These are phyloP conservation scores for Pythium aristosporum DNA, from an alignment of 352 stramenopile genomes.

Conservation along the genomic window DNA sequence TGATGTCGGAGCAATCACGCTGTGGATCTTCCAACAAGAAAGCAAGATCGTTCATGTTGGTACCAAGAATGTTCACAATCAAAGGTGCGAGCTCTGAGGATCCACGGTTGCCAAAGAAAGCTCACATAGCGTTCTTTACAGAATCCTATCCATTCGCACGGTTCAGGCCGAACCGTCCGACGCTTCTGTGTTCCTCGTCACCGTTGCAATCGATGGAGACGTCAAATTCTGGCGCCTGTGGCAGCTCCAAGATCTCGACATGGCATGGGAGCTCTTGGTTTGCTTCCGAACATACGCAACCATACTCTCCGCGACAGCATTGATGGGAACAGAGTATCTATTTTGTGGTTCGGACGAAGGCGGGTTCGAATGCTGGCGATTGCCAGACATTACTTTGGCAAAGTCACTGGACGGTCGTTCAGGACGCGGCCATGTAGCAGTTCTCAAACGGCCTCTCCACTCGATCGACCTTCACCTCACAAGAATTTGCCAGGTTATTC, in stretches of 20 bases:
- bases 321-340: slow-evolving; percentile 39
- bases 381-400: slow-evolving; percentile 24
- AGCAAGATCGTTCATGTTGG: background rate
- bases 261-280: slow-evolving; percentile 37
- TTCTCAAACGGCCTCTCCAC: slow-evolving; percentile 46
- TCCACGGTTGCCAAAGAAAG: background rate
- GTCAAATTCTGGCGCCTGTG: slow-evolving; percentile 44
- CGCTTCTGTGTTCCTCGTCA: slow-evolving; percentile 16
- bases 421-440: slow-evolving; percentile 27
- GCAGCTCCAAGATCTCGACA: background rate
- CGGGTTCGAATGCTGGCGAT: slow-evolving; percentile 52
- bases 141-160: slow-evolving; percentile 1
- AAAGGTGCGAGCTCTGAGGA: slow-evolving; percentile 6
- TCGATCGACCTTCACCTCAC: slow-evolving; percentile 50
- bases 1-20: background rate
- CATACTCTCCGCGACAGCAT: slow-evolving; percentile 32
- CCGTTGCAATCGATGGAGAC: slow-evolving; percentile 38
- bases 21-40: background rate
- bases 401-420: background rate
- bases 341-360: slow-evolving; percentile 55
- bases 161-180: background rate
- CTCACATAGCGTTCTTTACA: background rate
- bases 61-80: slow-evolving; percentile 9
- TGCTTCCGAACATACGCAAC: slow-evolving; percentile 49
- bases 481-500: slow-evolving; percentile 36